phyloP scores from a whole-genome alignment of 768 basidiomycete genomes.

The Leucocoprinus sp. region DNA sequence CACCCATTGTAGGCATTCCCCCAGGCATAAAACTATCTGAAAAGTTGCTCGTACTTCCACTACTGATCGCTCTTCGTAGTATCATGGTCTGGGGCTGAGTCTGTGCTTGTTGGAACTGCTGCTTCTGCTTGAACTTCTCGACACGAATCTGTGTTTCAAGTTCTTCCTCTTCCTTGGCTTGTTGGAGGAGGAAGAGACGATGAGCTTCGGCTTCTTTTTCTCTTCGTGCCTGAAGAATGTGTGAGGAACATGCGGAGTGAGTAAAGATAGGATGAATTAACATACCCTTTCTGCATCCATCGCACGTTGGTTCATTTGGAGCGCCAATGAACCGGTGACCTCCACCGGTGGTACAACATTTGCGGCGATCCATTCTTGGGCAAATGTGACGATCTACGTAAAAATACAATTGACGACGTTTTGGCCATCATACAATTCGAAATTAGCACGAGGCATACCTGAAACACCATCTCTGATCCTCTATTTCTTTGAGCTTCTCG shows the following conservation, averaged over 20 bases:
- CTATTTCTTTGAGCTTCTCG: conserved; percentile 55
- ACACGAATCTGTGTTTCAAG: conserved; percentile 58
- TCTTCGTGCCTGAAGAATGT: conserved; percentile 34
- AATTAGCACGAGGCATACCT: conserved; percentile 33
- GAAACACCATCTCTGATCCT: conserved; percentile 74
- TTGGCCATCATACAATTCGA: background rate
- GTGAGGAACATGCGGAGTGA: background rate
- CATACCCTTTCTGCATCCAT: conserved; percentile 59
- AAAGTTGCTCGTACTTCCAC: conserved; percentile 64
- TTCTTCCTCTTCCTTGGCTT: conserved; percentile 45
- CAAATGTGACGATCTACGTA: conserved; percentile 51
- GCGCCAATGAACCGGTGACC: conserved; percentile 31
- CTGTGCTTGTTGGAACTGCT: conserved; percentile 36
- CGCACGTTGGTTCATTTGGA: conserved; percentile 71
- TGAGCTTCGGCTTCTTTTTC: conserved; percentile 51
- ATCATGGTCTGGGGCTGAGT: conserved; percentile 42
- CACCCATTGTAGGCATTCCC: conserved; percentile 16
- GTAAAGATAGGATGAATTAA: conserved; percentile 3
- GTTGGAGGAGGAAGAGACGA: conserved; percentile 40
- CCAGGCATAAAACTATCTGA: conserved; percentile 23
- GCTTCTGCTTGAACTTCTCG: background rate
- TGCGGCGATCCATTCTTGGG: conserved; percentile 62
- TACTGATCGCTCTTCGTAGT: conserved; percentile 44
- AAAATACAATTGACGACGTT: background rate
- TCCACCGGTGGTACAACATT: conserved; percentile 52